Evolutionary conservation across 805 yeast species (phyloP).

Genomic region (Zygosaccharomyces siamensis): DNA sequence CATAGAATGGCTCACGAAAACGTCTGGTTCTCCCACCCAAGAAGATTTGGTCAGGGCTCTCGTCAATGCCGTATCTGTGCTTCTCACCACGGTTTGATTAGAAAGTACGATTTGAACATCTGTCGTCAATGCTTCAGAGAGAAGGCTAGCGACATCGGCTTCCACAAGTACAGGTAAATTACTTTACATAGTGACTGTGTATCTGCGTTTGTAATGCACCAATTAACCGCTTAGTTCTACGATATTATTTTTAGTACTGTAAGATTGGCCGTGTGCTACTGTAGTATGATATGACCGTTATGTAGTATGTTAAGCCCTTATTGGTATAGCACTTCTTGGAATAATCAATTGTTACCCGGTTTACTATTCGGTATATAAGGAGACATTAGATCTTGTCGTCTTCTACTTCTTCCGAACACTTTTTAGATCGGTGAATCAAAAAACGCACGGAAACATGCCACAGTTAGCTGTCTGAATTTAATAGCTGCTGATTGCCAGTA

Average conservation of each 20-base stretch:
- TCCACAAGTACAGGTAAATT: constrained; percentile 93
- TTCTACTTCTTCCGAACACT: neutral
- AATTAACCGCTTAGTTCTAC: constrained; percentile 2
- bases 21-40: constrained; percentile 99
- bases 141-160: constrained; percentile 98
- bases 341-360: neutral
- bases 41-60: constrained; percentile 99
- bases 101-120: constrained; percentile 99
- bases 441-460: constrained; percentile 36
- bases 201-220: constrained; percentile 1
- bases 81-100: constrained; percentile 98
- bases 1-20: constrained; percentile 98
- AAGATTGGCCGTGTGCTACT: no score
- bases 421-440: constrained; percentile 33
- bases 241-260: neutral
- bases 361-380: constrained; percentile 1
- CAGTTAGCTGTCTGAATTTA: constrained; percentile 36
- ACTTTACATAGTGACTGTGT: neutral
- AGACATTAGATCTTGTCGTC: neutral
- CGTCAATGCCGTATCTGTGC: constrained; percentile 99
- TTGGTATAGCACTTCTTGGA: neutral
- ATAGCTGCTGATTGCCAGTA: constrained; percentile 39
- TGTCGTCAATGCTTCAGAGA: constrained; percentile 99
- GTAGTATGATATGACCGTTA: no score
- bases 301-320: neutral